Evolutionary conservation across 345 rosid species (phyloP), one percentile per base, ranked within the genome.

Genomic region (Laguncularia racemosa): DNA sequence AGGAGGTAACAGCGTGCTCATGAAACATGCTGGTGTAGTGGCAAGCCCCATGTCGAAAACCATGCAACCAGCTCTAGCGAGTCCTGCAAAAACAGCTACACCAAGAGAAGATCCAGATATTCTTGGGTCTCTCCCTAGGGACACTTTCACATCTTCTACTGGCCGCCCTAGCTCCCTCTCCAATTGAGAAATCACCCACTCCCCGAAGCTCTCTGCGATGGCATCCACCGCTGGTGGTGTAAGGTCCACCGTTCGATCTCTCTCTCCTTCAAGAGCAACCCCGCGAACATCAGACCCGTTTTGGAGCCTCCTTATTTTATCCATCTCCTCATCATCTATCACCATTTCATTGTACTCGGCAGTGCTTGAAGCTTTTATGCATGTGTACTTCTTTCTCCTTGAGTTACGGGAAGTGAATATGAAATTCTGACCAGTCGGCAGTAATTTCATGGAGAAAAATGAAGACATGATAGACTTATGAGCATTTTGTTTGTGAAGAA

Each of bases 231-330:
- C 95, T 0, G 96, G 70, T 0, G 97, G 95, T 0, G 89, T 83
- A 46, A 89, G 68, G 73, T 83, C 88, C 62, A 86, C 96, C 0
- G 55, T 56, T 48, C 97, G 69, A 15, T 95, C 91, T 75, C 80
- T 84, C 78, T 86, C 97, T 0, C 96, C 96, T 54, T 83, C 85
- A 71, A 89, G 20, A 2, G 97, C 97, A n/a, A 92, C 86, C 26
- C 97, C 99, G 0, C 99, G 82, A 61, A 92, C 91, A 10, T 92
- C 98, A 0, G 93, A 86, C 28, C 98, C 97, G 28, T 86, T 89
- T 61, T 89, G 96, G 23, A 92, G 86, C 73, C 97, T 73, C 61
- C 84, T 70, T 10, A 92, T 83, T 76, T 58, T 76, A 63, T 86
- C 95, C 76, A 79, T 80, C 23, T 86, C 98, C 28, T 92, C 98